Conservation (phyloP, 2,329 filamentous ascomycete genomes). For the Zymoseptoria passerinii region DNA sequence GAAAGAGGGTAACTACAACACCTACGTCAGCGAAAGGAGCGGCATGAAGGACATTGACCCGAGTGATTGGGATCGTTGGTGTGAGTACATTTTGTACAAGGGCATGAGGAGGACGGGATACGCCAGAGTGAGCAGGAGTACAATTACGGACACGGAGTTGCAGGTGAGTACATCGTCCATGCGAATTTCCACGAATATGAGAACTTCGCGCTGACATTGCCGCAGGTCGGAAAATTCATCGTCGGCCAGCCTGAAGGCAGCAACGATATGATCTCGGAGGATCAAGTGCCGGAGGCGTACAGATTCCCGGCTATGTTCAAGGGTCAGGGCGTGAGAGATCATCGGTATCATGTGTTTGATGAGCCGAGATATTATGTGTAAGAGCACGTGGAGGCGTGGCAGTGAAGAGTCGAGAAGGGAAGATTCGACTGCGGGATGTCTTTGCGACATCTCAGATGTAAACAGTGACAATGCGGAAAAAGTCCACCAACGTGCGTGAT, state of each 20-base stretch:
- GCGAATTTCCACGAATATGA: background rate
- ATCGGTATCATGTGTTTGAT: slow-evolving; percentile 91
- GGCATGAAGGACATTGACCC: slow-evolving; percentile 95
- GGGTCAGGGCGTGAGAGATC: slow-evolving; percentile 77
- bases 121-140: slow-evolving; percentile 76
- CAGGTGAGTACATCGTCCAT: slow-evolving; percentile 51
- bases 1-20: slow-evolving; percentile 90
- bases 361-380: slow-evolving; percentile 62
- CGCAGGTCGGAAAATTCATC: slow-evolving; percentile 77
- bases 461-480: background rate
- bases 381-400: slow-evolving; percentile 42
- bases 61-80: slow-evolving; percentile 94
- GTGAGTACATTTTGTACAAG: slow-evolving; percentile 97
- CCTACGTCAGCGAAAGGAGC: slow-evolving; percentile 74
- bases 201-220: slow-evolving; percentile 8
- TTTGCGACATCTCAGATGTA: background rate
- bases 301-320: slow-evolving; percentile 79
- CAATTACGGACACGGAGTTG: slow-evolving; percentile 94
- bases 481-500: no score
- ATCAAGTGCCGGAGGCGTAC: slow-evolving; percentile 65
- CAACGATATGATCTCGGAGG: slow-evolving; percentile 60
- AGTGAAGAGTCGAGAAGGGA: slow-evolving; percentile 30
- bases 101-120: slow-evolving; percentile 77
- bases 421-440: background rate
- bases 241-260: slow-evolving; percentile 59